Base-by-base conservation (phyloP, 768 basidiomycete genomes). In the Suillus decipiens region DNA sequence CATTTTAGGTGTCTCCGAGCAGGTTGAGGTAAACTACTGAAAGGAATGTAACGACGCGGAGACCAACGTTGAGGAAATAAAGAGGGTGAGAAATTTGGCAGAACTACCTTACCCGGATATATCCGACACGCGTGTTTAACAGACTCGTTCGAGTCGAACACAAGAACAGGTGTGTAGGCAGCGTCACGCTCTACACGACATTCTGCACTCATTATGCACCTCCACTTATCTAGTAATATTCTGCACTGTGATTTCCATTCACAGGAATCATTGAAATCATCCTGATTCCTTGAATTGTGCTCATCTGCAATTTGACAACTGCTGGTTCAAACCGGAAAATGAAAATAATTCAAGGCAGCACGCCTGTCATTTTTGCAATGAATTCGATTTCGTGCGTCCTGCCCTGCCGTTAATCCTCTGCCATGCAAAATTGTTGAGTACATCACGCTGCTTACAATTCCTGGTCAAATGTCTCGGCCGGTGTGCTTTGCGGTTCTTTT, bases 1-100 rank as follows among this genome's bases (percentile, higher is more conserved):
- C 73, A 76, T 74, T 36, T 33, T 63, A 47, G 15, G 60, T 50
- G 48, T 48, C 36, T 57, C 19, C n/a, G 65, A 70, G 64, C 36
- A 53, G 15, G 24, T 17, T 48, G 48, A 48, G n/a, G 33, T 54
- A 33, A 15, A 48, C 59, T 31, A 60, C 28, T 33, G 48, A 59
- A 61, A 61, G 36, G 60, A 61, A 56, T 50, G 48, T 53, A n/a
- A 50, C 19, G 53, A 53, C 33, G 22, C 53, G 56, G 37, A 41
- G 36, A 28, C 55, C 36, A 37, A 24, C 54, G 59, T 41, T 61
- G 63, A 62, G 62, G 62, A 41, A 63, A 64, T 64, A 64, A 61
- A 55, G 50, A 61, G 63, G 61, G 63, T 64, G 63, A 33, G 63
- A 64, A 64, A 36, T 42, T 63, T 55, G 43, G 31, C 24, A 55